A percentile compares a stretch with the other conserved stretches of the same genome.
These are phyloP conservation scores for Eucalyptus curtisii DNA, from an alignment of 345 rosid genomes.

Conservation along the genomic window DNA sequence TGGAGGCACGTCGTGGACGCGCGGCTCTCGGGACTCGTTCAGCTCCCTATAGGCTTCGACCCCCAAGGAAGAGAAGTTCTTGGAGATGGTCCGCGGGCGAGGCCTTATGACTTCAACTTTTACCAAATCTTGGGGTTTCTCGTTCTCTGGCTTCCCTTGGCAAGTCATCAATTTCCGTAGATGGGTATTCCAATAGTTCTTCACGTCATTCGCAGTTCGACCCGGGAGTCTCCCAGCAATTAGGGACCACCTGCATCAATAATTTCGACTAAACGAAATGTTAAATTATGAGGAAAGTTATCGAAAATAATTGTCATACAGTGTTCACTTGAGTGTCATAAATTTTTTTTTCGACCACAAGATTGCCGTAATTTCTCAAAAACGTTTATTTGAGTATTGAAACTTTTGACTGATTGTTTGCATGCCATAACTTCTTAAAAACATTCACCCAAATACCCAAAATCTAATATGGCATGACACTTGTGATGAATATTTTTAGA, in stretches of 20 bases:
- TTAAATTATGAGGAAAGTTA: not conserved
- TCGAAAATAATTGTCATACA: too few relatives aligned
- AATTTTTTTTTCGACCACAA: too few relatives aligned
- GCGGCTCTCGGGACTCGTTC: not conserved
- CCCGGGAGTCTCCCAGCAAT: conserved; percentile 38
- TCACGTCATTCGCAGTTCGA: conserved; percentile 30
- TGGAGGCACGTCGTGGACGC: not conserved
- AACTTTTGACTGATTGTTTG: too few relatives aligned
- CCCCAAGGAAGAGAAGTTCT: not conserved
- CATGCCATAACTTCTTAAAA: too few relatives aligned
- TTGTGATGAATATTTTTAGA: too few relatives aligned
- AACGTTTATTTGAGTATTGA: too few relatives aligned
- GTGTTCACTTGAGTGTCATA: too few relatives aligned
- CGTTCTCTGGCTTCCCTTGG: not conserved
- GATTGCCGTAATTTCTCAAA: too few relatives aligned
- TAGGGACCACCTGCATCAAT: conserved; percentile 20
- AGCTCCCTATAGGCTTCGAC: not conserved
- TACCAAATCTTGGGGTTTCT: not conserved
- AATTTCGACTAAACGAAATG: not conserved
- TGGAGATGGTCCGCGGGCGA: conserved; percentile 4
- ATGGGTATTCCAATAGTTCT: conserved; percentile 16
- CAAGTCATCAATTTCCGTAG: not conserved
- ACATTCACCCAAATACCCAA: too few relatives aligned
- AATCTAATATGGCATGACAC: too few relatives aligned
- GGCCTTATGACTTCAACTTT: conserved; percentile 7